Evolutionary conservation across 495 filamentous ascomycete genomes (phyloP), one percentile per base, ranked within the genome.

Genomic region (Parathielavia hyrcaniae): DNA sequence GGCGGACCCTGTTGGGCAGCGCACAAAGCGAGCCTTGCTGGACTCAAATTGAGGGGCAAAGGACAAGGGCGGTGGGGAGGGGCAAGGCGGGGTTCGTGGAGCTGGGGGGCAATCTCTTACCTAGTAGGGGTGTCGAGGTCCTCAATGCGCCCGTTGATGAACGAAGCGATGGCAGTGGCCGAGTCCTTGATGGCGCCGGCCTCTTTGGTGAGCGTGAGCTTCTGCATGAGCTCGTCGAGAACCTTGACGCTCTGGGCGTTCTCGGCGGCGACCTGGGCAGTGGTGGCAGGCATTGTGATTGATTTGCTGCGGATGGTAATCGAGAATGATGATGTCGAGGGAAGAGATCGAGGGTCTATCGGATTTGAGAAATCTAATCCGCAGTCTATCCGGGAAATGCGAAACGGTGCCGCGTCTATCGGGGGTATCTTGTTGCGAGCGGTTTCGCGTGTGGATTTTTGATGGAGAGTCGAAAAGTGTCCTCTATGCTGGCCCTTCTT

Each of bases 81-180:
- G 41, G 16, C 20, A 44, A 17, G 38, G 34, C 58, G 43, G 46
- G 47, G 57, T 39, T 46, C 40, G 52, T 11, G 38, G 59, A 12
- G 46, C 16, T 30, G 23, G 56, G 56, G n/a, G 49, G 39, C 5
- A 38, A 12, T 69, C 74, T 74, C 73, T 77, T 71, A 79, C 77
- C 63, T 75, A 58, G 69, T 74, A 54, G 76, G 76, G 44, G 73
- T 73, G 53, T 77, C 76, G 53, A 77, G 73, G 59, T 78, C 77
- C 66, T 78, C 71, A 56, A 77, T 77, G 64, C 69, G 69, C 61
- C 77, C 77, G 67, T 79, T 78, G 68, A 79, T 77, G 70, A 79
- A 79, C 13, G 74, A 68, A n/a, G 77, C 77, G 47, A 79, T 44
- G 11, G 71, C 69, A 48, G 53, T 61, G 32, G 77, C 71, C 30